Evolutionary conservation across 2,329 filamentous ascomycete genomes (phyloP).

Genomic region (Fusarium continuum): DNA sequence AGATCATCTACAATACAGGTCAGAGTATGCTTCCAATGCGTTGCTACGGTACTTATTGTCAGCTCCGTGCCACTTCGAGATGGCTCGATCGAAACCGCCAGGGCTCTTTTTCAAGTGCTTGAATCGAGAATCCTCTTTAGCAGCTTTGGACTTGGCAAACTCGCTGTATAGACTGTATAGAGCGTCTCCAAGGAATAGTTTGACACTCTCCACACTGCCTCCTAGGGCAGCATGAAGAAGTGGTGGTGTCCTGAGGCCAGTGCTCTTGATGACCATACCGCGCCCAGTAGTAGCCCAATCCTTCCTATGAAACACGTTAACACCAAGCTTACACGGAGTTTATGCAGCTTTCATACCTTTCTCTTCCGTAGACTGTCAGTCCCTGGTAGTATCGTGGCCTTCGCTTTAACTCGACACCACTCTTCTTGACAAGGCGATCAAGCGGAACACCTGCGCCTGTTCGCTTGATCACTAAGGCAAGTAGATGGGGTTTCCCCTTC

Average conservation of each 20-base stretch:
- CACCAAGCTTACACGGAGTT: background rate
- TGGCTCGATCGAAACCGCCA: constrained; percentile 70
- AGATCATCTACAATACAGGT: constrained; percentile 60
- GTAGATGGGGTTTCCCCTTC: constrained; percentile 62
- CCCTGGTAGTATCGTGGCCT: constrained; percentile 81
- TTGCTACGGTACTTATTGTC: constrained; percentile 59
- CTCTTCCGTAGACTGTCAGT: constrained; percentile 77
- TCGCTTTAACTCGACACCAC: constrained; percentile 68
- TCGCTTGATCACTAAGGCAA: constrained; percentile 71
- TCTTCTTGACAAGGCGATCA: constrained; percentile 71
- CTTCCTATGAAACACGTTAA: constrained; percentile 47
- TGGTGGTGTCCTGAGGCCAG: constrained; percentile 62
- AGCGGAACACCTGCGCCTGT: constrained; percentile 76
- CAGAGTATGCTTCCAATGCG: constrained; percentile 11
- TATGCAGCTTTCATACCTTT: constrained; percentile 56
- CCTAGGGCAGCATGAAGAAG: constrained; percentile 65
- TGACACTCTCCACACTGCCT: constrained; percentile 72
- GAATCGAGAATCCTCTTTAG: constrained; percentile 69
- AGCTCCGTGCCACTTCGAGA: constrained; percentile 69
- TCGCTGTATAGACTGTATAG: constrained; percentile 74
- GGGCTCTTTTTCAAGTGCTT: constrained; percentile 67
- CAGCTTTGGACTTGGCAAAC: constrained; percentile 68
- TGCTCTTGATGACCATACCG: constrained; percentile 51
- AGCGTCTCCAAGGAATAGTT: constrained; percentile 80
- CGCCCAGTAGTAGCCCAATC: constrained; percentile 78